Evolutionary conservation across 768 basidiomycete genomes (phyloP), one percentile per base, ranked within the genome.

Genomic region (Neoboletus brunneissimus): DNA sequence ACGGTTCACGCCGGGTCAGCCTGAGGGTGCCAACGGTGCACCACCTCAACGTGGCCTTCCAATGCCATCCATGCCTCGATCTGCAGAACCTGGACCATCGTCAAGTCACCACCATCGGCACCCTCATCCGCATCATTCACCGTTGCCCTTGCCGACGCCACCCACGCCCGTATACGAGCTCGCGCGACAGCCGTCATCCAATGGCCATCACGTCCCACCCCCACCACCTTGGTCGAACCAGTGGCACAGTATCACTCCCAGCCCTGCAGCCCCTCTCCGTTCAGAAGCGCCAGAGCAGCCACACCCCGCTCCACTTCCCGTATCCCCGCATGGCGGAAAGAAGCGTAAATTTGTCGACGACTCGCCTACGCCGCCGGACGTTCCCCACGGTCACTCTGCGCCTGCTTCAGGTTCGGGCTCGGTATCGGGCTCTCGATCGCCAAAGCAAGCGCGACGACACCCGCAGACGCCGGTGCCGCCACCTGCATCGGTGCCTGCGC

Each of bases 331-430:
- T 20, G 63, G 61, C 3, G 72, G 67, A 10, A 72, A 72, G 65
- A 72, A 72, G 53, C 71, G 71, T 12, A 72, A 72, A 48, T 72
- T 73, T 31, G 68, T 60, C 11, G 72, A 73, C 29, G 71, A 73
- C 56, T 67, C 70, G 12, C 70, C 70, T 6, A 54, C 67, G 7
- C 66, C 66, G 18, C 67, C 59, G 3, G 66, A 69, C 7, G 16
- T 58, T 9, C 32, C 58, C 7, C 53, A 56, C 5, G 34, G 42
- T 15, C 57, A 48, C 10, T 35, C 66, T 29, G 64, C 58, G 10
- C 31, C 62, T 29, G 32, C 9, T 40, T 40, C 38, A 6, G 38
- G 53, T 27, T 60, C 64, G 0, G 46, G 25, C n/a, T 46, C 62
- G 12, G 40, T 18, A 1, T 66, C 67, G 0, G 67, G 61, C 0